Base-by-base conservation (phyloP, 2,329 filamentous ascomycete genomes). In the Amylocarpus encephaloides region DNA sequence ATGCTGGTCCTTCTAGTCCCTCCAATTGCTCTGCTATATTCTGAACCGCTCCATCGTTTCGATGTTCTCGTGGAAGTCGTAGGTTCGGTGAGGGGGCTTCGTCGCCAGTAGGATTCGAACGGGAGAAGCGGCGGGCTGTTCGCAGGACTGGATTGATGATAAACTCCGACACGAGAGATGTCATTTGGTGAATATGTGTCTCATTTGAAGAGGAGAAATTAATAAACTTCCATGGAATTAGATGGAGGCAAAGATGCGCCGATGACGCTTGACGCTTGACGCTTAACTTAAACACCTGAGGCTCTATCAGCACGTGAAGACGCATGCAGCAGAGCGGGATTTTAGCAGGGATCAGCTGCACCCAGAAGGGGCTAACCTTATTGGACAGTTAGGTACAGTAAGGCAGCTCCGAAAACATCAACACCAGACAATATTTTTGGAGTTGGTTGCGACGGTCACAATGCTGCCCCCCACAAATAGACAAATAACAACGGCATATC, bases 141-240 rank as follows among this genome's bases (percentile, higher is more conserved):
- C 80, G 78, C 59, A 84, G 68, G 61, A 84, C 79, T 51, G 82
- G 80, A 55, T 82, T 82, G 67, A 84, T 80, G 60, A 84, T 70
- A 64, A 82, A 83, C 53, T 83, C 78, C 62, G 79, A 77, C 48
- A 85, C 80, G 61, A 83, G 70, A 59, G 75, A 81, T 66, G 77
- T 75, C 81, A 85, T 85, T 66, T 63, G 61, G 61, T 61, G 46
- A 45, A 36, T 41, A 49, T 52, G 46, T 26, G 36, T 50, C 50
- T 60, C 55, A 53, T 62, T 18, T 51, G 43, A 40, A 48, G 41
- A 43, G 33, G 5, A 15, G 12, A 4, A 19, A 40, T 26, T 4
- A 26, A 7, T 26, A 26, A 26, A 26, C 22, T 26, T 26, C 22
- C 22, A 26, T 26, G 22, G 7, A 26, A 26, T 26, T 26, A 7